Percentiles rank a stretch among this genome's conserved stretches.
Conservation (phyloP, 257 asterid genomes). For the Nicotiana otophora region DNA sequence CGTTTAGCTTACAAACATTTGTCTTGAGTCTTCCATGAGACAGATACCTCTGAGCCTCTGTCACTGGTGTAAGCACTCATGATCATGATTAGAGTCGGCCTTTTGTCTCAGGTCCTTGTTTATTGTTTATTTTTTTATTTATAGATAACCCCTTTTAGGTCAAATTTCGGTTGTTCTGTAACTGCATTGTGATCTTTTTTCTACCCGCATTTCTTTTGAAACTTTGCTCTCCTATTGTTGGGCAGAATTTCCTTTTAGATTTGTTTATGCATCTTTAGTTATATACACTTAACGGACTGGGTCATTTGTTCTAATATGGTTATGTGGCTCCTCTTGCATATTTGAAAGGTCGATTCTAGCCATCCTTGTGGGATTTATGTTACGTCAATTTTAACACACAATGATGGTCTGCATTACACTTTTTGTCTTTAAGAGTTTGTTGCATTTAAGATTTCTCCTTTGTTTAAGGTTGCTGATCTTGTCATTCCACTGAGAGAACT, state of each 20-base stretch:
- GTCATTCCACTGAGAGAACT: constrained; percentile 90
- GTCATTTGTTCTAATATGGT: constrained; percentile 2
- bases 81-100: background rate
- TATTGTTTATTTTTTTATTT: background rate
- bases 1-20: constrained; percentile 11
- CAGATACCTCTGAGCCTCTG: background rate
- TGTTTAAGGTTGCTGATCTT: constrained; percentile 79
- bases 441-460: background rate
- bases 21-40: background rate
- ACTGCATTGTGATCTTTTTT: background rate
- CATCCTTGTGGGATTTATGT: background rate
- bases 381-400: background rate
- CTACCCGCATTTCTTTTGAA: background rate
- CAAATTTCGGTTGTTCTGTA: background rate
- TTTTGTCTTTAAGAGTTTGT: background rate
- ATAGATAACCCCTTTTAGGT: background rate
- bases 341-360: background rate
- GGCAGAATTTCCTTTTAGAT: background rate
- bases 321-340: background rate
- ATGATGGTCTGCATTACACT: background rate
- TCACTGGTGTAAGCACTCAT: background rate
- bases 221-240: background rate
- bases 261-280: background rate
- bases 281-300: background rate
- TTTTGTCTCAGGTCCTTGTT: background rate